These are phyloP conservation scores for Neonectria sp. DNA, from an alignment of 2,329 filamentous ascomycete species.

Conservation along the genomic window DNA sequence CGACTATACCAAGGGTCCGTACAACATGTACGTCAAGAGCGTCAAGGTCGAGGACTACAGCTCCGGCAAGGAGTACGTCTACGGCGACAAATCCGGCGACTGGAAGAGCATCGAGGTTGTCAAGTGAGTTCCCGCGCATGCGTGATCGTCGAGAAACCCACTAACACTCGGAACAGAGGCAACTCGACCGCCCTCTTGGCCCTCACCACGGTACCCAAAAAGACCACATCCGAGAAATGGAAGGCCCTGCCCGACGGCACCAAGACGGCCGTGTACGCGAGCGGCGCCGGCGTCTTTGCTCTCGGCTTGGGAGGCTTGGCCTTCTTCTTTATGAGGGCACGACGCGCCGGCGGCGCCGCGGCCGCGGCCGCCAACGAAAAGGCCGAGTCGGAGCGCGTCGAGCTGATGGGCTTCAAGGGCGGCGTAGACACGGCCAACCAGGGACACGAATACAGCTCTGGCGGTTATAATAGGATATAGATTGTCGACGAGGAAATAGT, in stretches of 20 bases:
- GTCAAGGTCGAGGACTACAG: slow-evolving; percentile 70
- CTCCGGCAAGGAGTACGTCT: slow-evolving; percentile 76
- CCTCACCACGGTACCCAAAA: slow-evolving; percentile 57
- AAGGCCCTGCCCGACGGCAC: slow-evolving; percentile 63
- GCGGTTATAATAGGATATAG: slow-evolving; percentile 33
- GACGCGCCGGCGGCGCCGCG: slow-evolving; percentile 66
- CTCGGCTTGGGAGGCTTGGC: slow-evolving; percentile 58
- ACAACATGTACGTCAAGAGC: slow-evolving; percentile 81
- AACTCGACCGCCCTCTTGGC: slow-evolving; percentile 69
- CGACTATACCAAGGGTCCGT: slow-evolving; percentile 77
- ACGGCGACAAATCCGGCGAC: slow-evolving; percentile 71
- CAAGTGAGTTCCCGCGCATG: slow-evolving; percentile 58
- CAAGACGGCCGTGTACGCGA: slow-evolving; percentile 69
- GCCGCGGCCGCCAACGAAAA: slow-evolving; percentile 62
- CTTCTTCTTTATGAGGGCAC: slow-evolving; percentile 71
- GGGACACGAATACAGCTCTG: slow-evolving; percentile 47
- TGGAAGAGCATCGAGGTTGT: slow-evolving; percentile 75
- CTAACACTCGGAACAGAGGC: slow-evolving; percentile 56
- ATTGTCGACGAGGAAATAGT: not conserved
- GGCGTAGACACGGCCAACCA: slow-evolving; percentile 45
- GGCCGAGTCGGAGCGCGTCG: slow-evolving; percentile 63
- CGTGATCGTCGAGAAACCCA: not conserved
- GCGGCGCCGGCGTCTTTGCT: slow-evolving; percentile 60
- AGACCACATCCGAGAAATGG: slow-evolving; percentile 69
- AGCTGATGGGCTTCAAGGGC: slow-evolving; percentile 65